Evolutionary conservation across 768 basidiomycete genomes (phyloP), one percentile per base, ranked within the genome.

Genomic region (Suillus weaverae): DNA sequence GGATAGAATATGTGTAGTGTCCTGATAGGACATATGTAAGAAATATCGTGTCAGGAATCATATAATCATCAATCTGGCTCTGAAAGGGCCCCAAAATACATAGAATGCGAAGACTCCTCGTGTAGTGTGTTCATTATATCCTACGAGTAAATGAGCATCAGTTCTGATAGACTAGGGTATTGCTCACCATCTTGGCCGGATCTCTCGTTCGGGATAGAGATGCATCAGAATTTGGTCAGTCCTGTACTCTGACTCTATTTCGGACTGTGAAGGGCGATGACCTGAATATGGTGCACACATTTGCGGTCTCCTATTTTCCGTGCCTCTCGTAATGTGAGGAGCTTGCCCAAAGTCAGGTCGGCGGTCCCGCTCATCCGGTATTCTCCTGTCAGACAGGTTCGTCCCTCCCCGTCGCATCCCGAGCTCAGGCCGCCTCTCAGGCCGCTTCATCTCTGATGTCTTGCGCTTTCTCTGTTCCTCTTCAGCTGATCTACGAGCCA

Each of bases 151-250:
- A 41, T 61, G 10, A 61, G 56, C 26, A 59, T 33, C n/a, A 18
- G 13, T 26, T 62, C 14, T 22, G 18, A 36, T 36, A 7, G 56
- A 33, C 39, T 16, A 26, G n/a, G 3, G 35, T 22, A 39, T 2
- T 14, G 61, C 74, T 64, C 57, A 77, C 75, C 75, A 76, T 68
- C 75, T 67, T 14, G 75, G 75, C 56, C 73, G 76, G 20, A 76
- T 76, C 33, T 65, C 63, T 66, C 67, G 74, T 66, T 76, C 75
- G 33, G 75, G 75, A 50, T 77, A 77, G 13, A 76, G 68, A 44
- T 73, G 66, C 75, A 76, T 76, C 73, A 76, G 69, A 53, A 77
- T 77, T 61, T 77, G 76, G 66, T 76, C 75, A 2, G 74, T 70
- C 41, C 70, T 71, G 63, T 66, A 76, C 65, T 77, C 75, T 16